Evolutionary conservation across 306 rosid species (phyloP).

Genomic region (Cercis canadensis): DNA sequence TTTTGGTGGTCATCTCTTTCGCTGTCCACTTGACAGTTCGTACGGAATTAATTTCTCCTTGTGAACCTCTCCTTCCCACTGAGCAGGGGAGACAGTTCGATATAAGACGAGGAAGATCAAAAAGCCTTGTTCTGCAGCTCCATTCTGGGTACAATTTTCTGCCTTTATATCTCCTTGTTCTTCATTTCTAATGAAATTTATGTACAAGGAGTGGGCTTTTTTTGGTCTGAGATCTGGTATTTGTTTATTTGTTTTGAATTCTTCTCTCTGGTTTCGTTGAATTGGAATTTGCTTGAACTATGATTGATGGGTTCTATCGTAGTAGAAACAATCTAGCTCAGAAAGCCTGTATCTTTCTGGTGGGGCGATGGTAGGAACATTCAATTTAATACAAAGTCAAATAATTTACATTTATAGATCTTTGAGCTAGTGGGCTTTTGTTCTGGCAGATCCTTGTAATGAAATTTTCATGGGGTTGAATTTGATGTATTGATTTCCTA

Average conservation of each 20-base stretch:
- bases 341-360: no score
- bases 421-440: background rate
- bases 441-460: background rate
- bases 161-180: background rate
- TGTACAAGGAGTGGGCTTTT: background rate
- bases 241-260: background rate
- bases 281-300: constrained; percentile 1
- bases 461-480: background rate
- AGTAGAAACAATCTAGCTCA: background rate
- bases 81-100: background rate
- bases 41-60: background rate
- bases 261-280: background rate
- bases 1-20: background rate
- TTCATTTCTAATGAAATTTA: background rate
- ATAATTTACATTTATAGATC: background rate
- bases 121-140: background rate
- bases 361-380: background rate
- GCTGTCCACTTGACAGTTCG: background rate
- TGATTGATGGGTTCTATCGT: background rate
- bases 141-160: constrained; percentile 7
- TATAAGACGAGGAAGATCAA: background rate
- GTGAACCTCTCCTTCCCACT: background rate
- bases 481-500: constrained; percentile 11
- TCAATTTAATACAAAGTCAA: background rate
- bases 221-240: constrained; percentile 14